A percentile compares a stretch with the other conserved stretches of the same genome.
phyloP scores from a whole-genome alignment of 768 basidiomycete genomes.

The Suillus weaverae region DNA sequence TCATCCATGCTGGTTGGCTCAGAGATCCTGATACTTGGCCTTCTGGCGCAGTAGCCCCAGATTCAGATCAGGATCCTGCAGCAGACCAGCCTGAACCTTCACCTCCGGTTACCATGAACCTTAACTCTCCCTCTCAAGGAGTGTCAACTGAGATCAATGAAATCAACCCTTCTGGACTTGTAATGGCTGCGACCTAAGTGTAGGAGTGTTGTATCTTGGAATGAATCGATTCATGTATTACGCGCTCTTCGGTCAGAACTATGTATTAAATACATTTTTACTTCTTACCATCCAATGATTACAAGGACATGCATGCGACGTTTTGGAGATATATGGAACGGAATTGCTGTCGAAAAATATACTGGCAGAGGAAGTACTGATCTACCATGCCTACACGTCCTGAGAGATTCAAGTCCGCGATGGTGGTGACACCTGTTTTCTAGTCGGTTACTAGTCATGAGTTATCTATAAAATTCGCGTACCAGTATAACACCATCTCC shows the following conservation, averaged over 20 bases:
- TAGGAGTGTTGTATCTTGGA: conserved; percentile 1
- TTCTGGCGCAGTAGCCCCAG: conserved; percentile 54
- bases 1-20: conserved; percentile 74
- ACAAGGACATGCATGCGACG: neutral
- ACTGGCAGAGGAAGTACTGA: conserved; percentile 23
- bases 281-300: conserved; percentile 11
- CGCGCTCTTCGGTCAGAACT: neutral
- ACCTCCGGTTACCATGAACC: neutral
- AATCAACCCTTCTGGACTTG: conserved; percentile 7
- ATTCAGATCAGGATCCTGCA: conserved; percentile 52
- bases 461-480: conserved; percentile 26
- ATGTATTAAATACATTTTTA: conserved; percentile 3
- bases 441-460: conserved; percentile 12
- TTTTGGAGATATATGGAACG: conserved; percentile 4
- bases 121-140: conserved; percentile 5
- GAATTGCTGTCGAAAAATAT: conserved; percentile 35
- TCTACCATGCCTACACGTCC: conserved; percentile 3
- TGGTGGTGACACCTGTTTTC: conserved; percentile 72
- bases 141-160: neutral
- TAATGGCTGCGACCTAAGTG: conserved; percentile 1
- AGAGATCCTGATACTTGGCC: conserved; percentile 77
- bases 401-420: conserved; percentile 54
- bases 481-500: conserved; percentile 98
- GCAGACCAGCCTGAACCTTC: neutral
- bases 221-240: conserved; percentile 1